Evolutionary conservation across 164 flowering plant species (phyloP).

Genomic region (Kingdonia uniflora): DNA sequence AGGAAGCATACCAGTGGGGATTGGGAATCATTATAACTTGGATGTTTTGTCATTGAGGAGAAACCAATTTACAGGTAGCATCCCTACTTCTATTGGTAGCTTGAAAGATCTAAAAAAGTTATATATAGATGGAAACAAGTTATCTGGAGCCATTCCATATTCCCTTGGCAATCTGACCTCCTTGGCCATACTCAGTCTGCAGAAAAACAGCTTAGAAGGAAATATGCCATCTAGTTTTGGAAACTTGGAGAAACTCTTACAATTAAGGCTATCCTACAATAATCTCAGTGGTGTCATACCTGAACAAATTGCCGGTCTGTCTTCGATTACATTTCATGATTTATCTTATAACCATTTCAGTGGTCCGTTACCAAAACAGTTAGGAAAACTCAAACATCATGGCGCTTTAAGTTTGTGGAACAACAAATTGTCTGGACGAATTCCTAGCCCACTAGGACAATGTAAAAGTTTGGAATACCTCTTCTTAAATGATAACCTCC

Average conservation of each 20-base stretch:
- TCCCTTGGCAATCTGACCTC: neutral
- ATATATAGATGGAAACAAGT: neutral
- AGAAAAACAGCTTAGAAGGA: neutral
- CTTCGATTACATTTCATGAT: neutral
- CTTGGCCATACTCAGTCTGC: neutral
- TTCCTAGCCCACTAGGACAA: constrained; percentile 16
- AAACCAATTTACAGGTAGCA: neutral
- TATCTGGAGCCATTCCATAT: neutral
- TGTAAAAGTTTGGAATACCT: constrained; percentile 6
- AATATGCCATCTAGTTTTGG: no score
- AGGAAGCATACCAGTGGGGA: neutral
- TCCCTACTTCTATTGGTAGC: neutral
- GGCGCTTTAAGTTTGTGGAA: constrained; percentile 7
- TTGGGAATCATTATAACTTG: neutral
- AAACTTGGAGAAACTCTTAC: neutral
- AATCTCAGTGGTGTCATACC: constrained; percentile 1
- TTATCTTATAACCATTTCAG: no score
- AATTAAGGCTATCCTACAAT: neutral
- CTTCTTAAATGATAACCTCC: constrained; percentile 3
- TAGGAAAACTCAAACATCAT: neutral
- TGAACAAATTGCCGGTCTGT: neutral
- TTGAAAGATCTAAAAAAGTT: neutral
- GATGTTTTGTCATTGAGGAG: no score
- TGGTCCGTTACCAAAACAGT: neutral
- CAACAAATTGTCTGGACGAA: no score